These are phyloP conservation scores for Entonaema liquescens DNA, from an alignment of 495 filamentous ascomycete species.

Conservation along the genomic window DNA sequence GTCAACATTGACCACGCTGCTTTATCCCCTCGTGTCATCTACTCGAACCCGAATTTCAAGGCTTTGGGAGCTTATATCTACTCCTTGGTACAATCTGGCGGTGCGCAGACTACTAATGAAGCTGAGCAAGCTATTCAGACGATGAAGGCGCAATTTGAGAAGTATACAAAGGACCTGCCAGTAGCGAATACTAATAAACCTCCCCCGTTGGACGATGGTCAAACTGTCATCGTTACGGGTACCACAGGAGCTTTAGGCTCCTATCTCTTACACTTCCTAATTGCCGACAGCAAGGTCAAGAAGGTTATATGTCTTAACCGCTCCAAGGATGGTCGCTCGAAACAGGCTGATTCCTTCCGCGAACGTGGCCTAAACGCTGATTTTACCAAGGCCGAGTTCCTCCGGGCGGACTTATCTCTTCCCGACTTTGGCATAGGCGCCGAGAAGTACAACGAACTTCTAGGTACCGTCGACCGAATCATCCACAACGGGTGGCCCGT, in stretches of 20 bases:
- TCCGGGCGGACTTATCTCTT: slow-evolving; percentile 20
- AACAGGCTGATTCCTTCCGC: slow-evolving; percentile 45
- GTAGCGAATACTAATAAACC: slow-evolving; percentile 26
- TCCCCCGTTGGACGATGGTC: slow-evolving; percentile 40
- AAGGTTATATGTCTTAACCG: slow-evolving; percentile 67
- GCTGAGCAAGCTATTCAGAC: background rate
- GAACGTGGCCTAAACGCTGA: slow-evolving; percentile 50
- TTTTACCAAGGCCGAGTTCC: slow-evolving; percentile 34
- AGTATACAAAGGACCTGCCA: slow-evolving; percentile 48
- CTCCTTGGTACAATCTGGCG: slow-evolving; percentile 26
- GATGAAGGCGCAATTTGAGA: slow-evolving; percentile 26
- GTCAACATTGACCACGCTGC: slow-evolving; percentile 42
- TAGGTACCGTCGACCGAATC: slow-evolving; percentile 46
- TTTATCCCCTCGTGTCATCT: slow-evolving; percentile 51
- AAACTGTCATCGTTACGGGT: slow-evolving; percentile 64
- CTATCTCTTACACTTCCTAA: slow-evolving; percentile 59
- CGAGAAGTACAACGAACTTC: slow-evolving; percentile 49
- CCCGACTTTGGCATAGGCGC: slow-evolving; percentile 20
- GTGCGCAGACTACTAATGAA: background rate
- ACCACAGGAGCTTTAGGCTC: slow-evolving; percentile 65
- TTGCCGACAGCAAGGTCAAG: slow-evolving; percentile 44
- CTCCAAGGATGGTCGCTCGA: slow-evolving; percentile 5
- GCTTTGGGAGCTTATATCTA: slow-evolving; percentile 45
- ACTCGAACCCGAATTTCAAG: slow-evolving; percentile 48
- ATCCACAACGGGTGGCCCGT: slow-evolving; percentile 70